These are phyloP conservation scores for Inga leiocalycina DNA, from an alignment of 306 rosid species.

Conservation along the genomic window DNA sequence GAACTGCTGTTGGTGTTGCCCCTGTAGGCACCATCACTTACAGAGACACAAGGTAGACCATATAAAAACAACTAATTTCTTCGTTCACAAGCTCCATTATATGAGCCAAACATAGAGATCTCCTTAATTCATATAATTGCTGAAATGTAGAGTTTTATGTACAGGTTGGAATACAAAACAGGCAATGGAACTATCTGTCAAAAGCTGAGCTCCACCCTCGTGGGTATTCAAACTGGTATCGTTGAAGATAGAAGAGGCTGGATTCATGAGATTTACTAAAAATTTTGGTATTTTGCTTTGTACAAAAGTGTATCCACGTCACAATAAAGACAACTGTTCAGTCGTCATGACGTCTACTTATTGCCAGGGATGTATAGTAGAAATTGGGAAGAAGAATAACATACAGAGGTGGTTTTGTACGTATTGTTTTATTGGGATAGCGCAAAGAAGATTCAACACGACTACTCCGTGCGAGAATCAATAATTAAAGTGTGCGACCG, in stretches of 20 bases:
- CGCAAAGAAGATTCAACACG: background rate
- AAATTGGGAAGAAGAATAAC: no score
- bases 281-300: background rate
- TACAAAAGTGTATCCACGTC: background rate
- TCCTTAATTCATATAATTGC: background rate
- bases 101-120: background rate
- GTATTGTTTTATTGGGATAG: background rate
- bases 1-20: slow-evolving; percentile 59
- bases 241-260: slow-evolving; percentile 75
- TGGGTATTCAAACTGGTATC: slow-evolving; percentile 67
- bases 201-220: slow-evolving; percentile 33
- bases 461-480: background rate
- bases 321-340: background rate
- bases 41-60: slow-evolving; percentile 54
- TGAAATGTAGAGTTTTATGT: background rate
- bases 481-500: background rate
- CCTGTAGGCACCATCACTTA: slow-evolving; percentile 68
- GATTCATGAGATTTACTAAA: slow-evolving; percentile 60
- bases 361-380: no score
- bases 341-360: no score
- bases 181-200: slow-evolving; percentile 53
- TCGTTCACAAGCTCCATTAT: background rate
- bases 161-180: slow-evolving; percentile 70
- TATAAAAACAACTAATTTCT: background rate
- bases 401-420: background rate